Evolutionary conservation across 768 basidiomycete genomes (phyloP).

Genomic region (Xerocomus potaroensis): DNA sequence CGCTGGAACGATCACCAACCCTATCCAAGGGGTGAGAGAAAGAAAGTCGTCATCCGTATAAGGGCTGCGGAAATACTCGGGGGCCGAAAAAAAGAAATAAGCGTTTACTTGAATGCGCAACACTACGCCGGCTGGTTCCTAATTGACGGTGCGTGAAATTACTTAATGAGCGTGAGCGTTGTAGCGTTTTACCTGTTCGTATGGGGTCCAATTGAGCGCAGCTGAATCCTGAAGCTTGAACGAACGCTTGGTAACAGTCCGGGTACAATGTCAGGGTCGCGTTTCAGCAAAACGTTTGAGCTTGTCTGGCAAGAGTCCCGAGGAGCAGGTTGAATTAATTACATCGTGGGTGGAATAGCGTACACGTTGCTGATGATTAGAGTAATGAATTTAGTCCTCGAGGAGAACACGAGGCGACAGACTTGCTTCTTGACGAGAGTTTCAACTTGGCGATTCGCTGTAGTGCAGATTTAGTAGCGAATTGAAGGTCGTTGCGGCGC

Average conservation of each 20-base stretch:
- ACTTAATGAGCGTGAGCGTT: background rate
- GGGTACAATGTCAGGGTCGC: too few relatives aligned
- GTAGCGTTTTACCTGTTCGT: background rate
- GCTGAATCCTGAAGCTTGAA: too few relatives aligned
- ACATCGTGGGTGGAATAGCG: constrained; percentile 5
- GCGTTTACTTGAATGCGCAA: constrained; percentile 7
- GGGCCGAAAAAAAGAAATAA: background rate
- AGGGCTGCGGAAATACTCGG: constrained; percentile 3
- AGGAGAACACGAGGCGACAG: constrained; percentile 20
- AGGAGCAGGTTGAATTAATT: constrained; percentile 6
- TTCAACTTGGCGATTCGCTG: background rate
- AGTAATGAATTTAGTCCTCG: constrained; percentile 18
- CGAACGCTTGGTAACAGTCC: too few relatives aligned
- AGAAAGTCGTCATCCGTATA: too few relatives aligned
- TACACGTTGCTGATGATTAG: constrained; percentile 12
- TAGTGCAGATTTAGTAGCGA: background rate
- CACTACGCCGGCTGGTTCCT: constrained; percentile 3
- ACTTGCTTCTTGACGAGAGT: constrained; percentile 2
- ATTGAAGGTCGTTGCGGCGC: too few relatives aligned
- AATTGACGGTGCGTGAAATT: constrained; percentile 2
- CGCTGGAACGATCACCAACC: constrained; percentile 1
- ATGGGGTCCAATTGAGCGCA: too few relatives aligned
- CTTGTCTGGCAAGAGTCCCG: background rate
- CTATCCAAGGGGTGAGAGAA: too few relatives aligned
- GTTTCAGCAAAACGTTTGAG: background rate